Base-by-base conservation (phyloP, 345 rosid species). In the Aquilaria sinensis region DNA sequence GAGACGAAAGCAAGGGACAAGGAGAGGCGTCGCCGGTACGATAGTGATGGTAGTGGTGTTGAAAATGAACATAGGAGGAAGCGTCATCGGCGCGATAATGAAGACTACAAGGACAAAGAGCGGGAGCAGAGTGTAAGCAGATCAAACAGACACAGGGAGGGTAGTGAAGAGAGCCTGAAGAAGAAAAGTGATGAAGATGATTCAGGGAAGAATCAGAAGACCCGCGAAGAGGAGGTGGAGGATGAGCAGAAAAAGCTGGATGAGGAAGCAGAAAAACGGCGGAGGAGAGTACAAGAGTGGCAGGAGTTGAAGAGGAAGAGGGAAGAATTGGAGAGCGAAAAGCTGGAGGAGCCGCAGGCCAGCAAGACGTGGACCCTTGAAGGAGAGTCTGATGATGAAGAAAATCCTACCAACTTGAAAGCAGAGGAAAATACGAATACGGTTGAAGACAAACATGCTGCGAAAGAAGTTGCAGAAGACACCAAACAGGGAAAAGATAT, bases 201-300 rank as follows among this genome's bases (percentile, higher is more conserved):
- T 6, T 95, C 77, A 70, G 83, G 74, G 77, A 77, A 73, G 23
- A 83, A 79, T 61, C 43, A 37, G 5, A 82, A 77, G 69, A 81
- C 88, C 41, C 67, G 88, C 47, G 97, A 86, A 66, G 94, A 93
- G 71, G 98, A 93, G 65, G 58, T 88, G 34, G 90, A 84, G 77
- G 96, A 90, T 47, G 97, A 88, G 58, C 97, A 90, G 70, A 78
- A 67, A 55, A 83, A 75, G 53, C 70, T 92, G 74, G 97, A 92
- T 34, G 97, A 89, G 61, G 96, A 93, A 72, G 83, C 77, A 74
- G 96, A 90, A 59, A 90, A 88, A 68, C 77, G 97, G 71, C 84
- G 97, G 76, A 83, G 96, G 71, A 83, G 97, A 77, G 96, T 90
- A 52, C 97, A 93, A 78, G 98, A 90, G 74, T 90, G 98, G 98